These are phyloP conservation scores for Westerdykella ornata DNA, from an alignment of 2,329 filamentous ascomycete genomes.

Conservation along the genomic window DNA sequence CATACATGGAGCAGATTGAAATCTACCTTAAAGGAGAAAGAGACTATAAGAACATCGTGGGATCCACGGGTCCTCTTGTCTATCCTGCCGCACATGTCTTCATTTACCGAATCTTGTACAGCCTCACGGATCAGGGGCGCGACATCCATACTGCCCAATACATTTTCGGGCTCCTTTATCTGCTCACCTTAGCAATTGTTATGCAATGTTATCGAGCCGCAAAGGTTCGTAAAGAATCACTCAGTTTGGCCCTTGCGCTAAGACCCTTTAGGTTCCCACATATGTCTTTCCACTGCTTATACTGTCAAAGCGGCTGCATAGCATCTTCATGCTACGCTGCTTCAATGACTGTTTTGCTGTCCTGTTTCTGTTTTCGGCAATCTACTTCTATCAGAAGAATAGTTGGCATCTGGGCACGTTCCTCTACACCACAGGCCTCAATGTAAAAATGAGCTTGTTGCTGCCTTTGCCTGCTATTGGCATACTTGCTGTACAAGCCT, in stretches of 20 bases:
- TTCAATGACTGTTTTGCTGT: slow-evolving; percentile 95
- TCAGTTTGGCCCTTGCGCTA: background rate
- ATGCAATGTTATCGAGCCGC: slow-evolving; percentile 75
- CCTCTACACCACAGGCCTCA: slow-evolving; percentile 70
- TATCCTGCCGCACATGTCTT: slow-evolving; percentile 94
- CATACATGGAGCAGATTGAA: slow-evolving; percentile 90
- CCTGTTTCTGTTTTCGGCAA: slow-evolving; percentile 74
- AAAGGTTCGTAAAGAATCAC: slow-evolving; percentile 45
- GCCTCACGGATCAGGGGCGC: slow-evolving; percentile 66
- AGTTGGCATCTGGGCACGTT: slow-evolving; percentile 67
- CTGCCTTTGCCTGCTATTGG: slow-evolving; percentile 76
- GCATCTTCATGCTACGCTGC: slow-evolving; percentile 82
- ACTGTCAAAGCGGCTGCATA: slow-evolving; percentile 86
- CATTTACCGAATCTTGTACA: slow-evolving; percentile 74
- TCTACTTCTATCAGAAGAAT: slow-evolving; percentile 68
- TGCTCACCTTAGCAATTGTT: slow-evolving; percentile 67
- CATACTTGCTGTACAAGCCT: slow-evolving; percentile 65
- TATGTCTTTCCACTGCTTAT: slow-evolving; percentile 83
- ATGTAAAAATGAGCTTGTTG: slow-evolving; percentile 92
- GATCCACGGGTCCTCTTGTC: slow-evolving; percentile 85
- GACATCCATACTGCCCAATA: slow-evolving; percentile 77
- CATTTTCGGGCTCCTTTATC: slow-evolving; percentile 73
- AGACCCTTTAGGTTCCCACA: slow-evolving; percentile 59
- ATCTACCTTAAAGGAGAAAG: slow-evolving; percentile 77
- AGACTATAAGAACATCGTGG: slow-evolving; percentile 79